Conservation (phyloP, 495 filamentous ascomycete species). For the Corynascus novoguineensis region DNA sequence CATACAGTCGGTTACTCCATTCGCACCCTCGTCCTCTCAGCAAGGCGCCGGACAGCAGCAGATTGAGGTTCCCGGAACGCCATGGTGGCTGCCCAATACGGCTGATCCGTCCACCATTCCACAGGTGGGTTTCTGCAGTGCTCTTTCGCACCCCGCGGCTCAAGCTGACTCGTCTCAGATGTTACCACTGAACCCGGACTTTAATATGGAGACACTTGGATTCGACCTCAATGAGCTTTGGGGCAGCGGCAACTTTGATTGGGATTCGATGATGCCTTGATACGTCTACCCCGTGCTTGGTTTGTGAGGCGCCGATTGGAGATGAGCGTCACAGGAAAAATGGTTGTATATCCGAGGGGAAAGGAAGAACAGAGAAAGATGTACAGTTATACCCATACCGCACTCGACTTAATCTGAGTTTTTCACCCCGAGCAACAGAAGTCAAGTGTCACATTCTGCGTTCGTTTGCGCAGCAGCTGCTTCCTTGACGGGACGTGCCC, state of each 20-base stretch:
- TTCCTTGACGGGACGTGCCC: too few species aligned
- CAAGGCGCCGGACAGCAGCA: background rate
- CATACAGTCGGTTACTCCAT: slow-evolving; percentile 28
- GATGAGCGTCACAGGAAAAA: too few species aligned
- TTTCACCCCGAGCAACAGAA: too few species aligned
- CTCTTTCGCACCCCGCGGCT: background rate
- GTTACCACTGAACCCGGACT: slow-evolving; percentile 23
- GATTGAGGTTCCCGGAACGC: slow-evolving; percentile 27
- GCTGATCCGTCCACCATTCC: slow-evolving; percentile 19
- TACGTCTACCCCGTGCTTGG: background rate
- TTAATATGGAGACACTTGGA: slow-evolving; percentile 27
- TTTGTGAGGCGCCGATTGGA: too few species aligned
- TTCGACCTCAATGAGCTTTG: slow-evolving; percentile 33
- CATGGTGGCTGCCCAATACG: slow-evolving; percentile 29
- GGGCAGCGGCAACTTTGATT: slow-evolving; percentile 26
- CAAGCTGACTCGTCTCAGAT: background rate
- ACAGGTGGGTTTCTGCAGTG: slow-evolving; percentile 11
- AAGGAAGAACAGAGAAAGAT: background rate
- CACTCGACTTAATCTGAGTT: background rate
- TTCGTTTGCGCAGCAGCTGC: too few species aligned
- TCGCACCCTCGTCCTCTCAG: slow-evolving; percentile 15
- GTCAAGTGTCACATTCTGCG: too few species aligned
- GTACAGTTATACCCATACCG: background rate
- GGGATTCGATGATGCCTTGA: slow-evolving; percentile 19
- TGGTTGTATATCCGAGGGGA: too few species aligned